A percentile compares a stretch with the other conserved stretches of the same genome.
These are phyloP conservation scores for Neopestalotiopsis clavispora DNA, from an alignment of 2,329 filamentous ascomycete species.

Conservation along the genomic window DNA sequence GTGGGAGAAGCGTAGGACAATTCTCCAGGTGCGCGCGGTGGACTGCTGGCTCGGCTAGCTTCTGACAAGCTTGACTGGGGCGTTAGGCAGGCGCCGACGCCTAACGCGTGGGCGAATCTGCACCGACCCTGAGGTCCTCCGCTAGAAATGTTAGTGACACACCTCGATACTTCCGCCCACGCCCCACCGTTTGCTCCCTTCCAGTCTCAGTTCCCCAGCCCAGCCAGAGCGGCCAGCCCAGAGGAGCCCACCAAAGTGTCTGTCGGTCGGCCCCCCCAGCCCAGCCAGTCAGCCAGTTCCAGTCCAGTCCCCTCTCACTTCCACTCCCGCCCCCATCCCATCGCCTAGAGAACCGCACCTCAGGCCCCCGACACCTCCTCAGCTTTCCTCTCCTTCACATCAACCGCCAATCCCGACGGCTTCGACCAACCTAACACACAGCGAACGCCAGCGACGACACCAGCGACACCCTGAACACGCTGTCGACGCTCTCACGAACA, in stretches of 20 bases:
- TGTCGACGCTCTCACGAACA: conserved; percentile 15
- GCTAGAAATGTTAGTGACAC: neutral
- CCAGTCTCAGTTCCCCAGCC: neutral
- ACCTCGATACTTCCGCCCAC: neutral
- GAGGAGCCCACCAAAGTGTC: neutral
- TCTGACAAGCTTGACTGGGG: neutral
- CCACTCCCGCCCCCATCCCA: conserved; percentile 5
- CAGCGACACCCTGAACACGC: conserved; percentile 17
- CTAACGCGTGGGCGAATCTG: neutral
- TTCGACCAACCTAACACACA: conserved; percentile 12
- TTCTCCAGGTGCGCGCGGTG: neutral
- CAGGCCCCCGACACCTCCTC: conserved; percentile 13
- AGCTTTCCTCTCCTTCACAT: conserved; percentile 13
- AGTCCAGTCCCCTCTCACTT: conserved; percentile 10
- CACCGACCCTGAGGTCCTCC: neutral
- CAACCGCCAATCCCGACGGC: conserved; percentile 14
- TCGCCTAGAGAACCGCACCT: neutral
- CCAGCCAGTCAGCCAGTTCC: neutral
- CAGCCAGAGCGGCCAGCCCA: neutral
- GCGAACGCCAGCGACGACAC: conserved; percentile 16
- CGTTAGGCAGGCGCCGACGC: neutral
- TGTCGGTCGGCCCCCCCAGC: neutral
- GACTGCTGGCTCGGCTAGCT: too few relatives aligned
- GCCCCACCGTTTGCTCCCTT: neutral
- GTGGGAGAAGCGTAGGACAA: neutral